These are phyloP conservation scores for Xanthoceras sorbifolium DNA, from an alignment of 345 rosid species.

Conservation along the genomic window DNA sequence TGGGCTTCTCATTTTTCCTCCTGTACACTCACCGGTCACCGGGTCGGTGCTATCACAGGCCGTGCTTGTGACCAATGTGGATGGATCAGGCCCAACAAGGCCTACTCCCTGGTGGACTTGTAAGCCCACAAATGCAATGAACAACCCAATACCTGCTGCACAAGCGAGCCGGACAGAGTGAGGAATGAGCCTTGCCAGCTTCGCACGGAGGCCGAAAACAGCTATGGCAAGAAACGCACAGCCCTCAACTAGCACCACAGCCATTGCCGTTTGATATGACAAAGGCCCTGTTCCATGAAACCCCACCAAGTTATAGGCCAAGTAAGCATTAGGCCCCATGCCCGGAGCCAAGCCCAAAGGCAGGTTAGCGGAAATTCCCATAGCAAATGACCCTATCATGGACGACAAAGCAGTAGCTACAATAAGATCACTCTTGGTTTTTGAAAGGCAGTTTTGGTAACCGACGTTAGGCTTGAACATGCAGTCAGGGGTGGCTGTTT, in stretches of 20 bases:
- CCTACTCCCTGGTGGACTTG: constrained; percentile 83
- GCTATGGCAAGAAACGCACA: constrained; percentile 59
- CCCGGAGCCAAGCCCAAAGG: constrained; percentile 89
- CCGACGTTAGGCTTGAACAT: constrained; percentile 55
- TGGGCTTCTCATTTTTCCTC: constrained; percentile 70
- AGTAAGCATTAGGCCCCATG: constrained; percentile 87
- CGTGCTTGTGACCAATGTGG: constrained; percentile 60
- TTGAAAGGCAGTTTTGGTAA: constrained; percentile 62
- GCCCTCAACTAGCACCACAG: constrained; percentile 69
- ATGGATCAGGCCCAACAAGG: constrained; percentile 75
- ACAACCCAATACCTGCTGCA: constrained; percentile 78
- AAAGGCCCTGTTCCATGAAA: constrained; percentile 80
- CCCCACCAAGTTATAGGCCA: constrained; percentile 79
- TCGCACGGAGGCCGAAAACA: constrained; percentile 63
- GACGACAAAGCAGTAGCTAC: constrained; percentile 74
- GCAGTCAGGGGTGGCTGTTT: constrained; percentile 51
- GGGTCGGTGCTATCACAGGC: constrained; percentile 57
- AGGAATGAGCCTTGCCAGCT: constrained; percentile 68
- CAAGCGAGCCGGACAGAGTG: constrained; percentile 61
- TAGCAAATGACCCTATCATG: constrained; percentile 74
- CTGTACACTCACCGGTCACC: constrained; percentile 58
- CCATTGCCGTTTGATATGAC: constrained; percentile 68
- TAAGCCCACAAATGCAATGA: constrained; percentile 83
- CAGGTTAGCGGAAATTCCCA: constrained; percentile 80
- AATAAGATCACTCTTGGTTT: constrained; percentile 69